Conservation (phyloP, 176 grass and related monocot genomes). For the Eragrostis curvula region DNA sequence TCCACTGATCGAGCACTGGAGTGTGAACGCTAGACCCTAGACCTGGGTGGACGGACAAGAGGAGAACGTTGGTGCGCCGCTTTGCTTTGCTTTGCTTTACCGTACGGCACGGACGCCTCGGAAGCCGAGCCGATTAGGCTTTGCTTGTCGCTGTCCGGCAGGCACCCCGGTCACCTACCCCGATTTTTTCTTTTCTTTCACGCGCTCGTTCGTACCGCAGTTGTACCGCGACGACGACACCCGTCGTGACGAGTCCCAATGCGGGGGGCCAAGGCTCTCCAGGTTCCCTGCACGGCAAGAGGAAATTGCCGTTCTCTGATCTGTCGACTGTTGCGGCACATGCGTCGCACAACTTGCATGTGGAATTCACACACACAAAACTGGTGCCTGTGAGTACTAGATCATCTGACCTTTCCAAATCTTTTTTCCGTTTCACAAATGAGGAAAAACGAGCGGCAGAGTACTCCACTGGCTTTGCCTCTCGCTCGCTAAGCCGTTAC, state of each 20-base stretch:
- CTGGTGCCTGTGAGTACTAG: background rate
- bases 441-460: too few species aligned
- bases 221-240: background rate
- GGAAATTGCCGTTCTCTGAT: background rate
- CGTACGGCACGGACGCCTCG: background rate
- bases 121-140: background rate
- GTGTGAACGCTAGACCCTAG: background rate
- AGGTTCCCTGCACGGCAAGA: background rate
- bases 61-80: conserved; percentile 8
- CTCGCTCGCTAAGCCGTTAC: too few species aligned
- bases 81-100: background rate
- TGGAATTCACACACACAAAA: too few species aligned
- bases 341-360: too few species aligned
- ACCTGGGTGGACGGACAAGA: background rate
- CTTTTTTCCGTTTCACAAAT: background rate
- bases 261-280: too few species aligned
- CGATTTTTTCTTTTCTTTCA: background rate
- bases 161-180: conserved; percentile 26
- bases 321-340: background rate
- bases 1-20: background rate
- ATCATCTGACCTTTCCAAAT: background rate
- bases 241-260: background rate
- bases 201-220: background rate
- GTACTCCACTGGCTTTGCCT: too few species aligned
- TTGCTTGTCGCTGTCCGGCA: conserved; percentile 21